Conservation (phyloP, 2,329 filamentous ascomycete species). For the Penicillium sp. region DNA sequence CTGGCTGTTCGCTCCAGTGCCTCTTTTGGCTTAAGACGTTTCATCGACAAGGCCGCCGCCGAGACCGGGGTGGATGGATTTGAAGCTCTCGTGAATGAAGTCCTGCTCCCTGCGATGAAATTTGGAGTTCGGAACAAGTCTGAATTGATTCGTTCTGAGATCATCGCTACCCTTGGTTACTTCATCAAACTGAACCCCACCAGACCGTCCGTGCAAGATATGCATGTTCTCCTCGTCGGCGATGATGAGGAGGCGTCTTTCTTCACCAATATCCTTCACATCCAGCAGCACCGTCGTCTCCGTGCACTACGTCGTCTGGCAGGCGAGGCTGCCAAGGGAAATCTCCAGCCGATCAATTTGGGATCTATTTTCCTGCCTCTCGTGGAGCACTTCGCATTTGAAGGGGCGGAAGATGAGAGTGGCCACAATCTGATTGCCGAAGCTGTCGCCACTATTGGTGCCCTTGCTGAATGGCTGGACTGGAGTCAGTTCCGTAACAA, state of each 20-base stretch:
- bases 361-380: slow-evolving; percentile 88
- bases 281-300: slow-evolving; percentile 82
- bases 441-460: slow-evolving; percentile 78
- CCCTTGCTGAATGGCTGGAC: slow-evolving; percentile 74
- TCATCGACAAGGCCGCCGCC: slow-evolving; percentile 66
- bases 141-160: slow-evolving; percentile 83
- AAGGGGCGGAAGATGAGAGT: slow-evolving; percentile 74
- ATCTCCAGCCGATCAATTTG: slow-evolving; percentile 76
- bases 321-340: slow-evolving; percentile 65
- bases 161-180: slow-evolving; percentile 77
- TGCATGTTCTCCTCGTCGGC: slow-evolving; percentile 70
- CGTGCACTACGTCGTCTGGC: slow-evolving; percentile 80
- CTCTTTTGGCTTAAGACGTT: slow-evolving; percentile 76
- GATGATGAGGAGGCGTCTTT: slow-evolving; percentile 83
- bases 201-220: slow-evolving; percentile 74
- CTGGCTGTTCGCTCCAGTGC: slow-evolving; percentile 84
- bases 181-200: slow-evolving; percentile 72
- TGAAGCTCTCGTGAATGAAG: slow-evolving; percentile 64
- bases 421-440: slow-evolving; percentile 85
- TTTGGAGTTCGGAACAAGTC: slow-evolving; percentile 76
- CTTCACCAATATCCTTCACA: slow-evolving; percentile 90
- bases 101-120: slow-evolving; percentile 77
- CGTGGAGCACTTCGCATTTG: slow-evolving; percentile 91
- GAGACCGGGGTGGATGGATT: slow-evolving; percentile 49
- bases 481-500: slow-evolving; percentile 90